phyloP scores from a whole-genome alignment of 2,329 filamentous ascomycete species.

The Hypoxylon sp. region DNA sequence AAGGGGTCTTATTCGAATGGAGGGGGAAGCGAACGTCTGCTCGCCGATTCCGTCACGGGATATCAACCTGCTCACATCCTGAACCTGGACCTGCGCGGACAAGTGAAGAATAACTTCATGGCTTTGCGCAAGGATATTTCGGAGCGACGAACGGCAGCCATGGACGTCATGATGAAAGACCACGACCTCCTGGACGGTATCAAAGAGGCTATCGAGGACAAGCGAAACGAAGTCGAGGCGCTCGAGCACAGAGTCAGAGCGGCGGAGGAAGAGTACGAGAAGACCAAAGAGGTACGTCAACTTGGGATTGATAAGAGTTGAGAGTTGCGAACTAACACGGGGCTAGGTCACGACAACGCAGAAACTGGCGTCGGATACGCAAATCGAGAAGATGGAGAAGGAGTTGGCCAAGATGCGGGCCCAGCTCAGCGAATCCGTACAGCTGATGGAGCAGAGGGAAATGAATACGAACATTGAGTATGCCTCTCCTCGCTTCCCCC shows the following conservation, averaged over 20 bases:
- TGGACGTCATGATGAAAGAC: constrained; percentile 93
- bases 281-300: constrained; percentile 76
- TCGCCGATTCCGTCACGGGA: constrained; percentile 82
- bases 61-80: constrained; percentile 90
- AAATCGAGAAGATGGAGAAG: constrained; percentile 99
- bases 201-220: constrained; percentile 96
- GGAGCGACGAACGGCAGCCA: constrained; percentile 80
- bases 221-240: constrained; percentile 89
- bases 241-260: constrained; percentile 87
- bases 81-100: constrained; percentile 85
- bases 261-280: constrained; percentile 92
- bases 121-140: constrained; percentile 87
- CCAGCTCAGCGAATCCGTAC: constrained; percentile 82
- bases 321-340: constrained; percentile 20
- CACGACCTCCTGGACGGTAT: constrained; percentile 93
- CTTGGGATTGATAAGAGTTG: not conserved
- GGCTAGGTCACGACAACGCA: constrained; percentile 75
- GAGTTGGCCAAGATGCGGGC: constrained; percentile 93
- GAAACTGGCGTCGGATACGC: constrained; percentile 86
- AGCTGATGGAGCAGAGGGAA: constrained; percentile 91
- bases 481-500: constrained; percentile 46
- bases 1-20: constrained; percentile 52
- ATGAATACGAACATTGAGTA: constrained; percentile 97
- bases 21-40: constrained; percentile 74
- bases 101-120: constrained; percentile 80